Conservation (phyloP, 1,139 yeast genomes). For the Geotrichum europaeum region DNA sequence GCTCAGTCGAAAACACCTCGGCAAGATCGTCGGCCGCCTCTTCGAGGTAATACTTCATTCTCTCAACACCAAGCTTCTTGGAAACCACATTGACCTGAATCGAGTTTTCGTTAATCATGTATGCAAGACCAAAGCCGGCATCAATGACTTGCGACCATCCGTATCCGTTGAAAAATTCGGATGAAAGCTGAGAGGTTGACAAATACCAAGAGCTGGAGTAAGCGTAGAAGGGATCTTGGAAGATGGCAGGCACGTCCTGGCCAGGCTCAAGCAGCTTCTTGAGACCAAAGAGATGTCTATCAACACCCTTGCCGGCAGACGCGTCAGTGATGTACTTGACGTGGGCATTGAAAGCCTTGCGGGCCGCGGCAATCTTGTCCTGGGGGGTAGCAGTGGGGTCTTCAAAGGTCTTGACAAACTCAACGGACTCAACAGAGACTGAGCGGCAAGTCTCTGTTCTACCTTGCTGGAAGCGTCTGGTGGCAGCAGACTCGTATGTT, state of each 20-base stretch:
- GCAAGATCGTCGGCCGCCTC: conserved; percentile 80
- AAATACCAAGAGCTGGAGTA: conserved; percentile 83
- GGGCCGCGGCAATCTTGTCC: conserved; percentile 63
- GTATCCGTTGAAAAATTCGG: conserved; percentile 85
- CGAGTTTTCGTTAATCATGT: conserved; percentile 84
- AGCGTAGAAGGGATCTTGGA: conserved; percentile 65
- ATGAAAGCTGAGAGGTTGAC: conserved; percentile 84
- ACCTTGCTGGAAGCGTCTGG: conserved; percentile 82
- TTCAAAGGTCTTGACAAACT: conserved; percentile 73
- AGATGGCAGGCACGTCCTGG: conserved; percentile 63
- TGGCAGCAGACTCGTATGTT: conserved; percentile 94
- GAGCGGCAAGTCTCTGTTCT: conserved; percentile 95
- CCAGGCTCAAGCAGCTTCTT: conserved; percentile 61
- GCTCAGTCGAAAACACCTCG: conserved; percentile 47
- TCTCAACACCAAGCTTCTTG: conserved; percentile 63
- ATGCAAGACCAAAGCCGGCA: conserved; percentile 90
- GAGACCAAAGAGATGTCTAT: conserved; percentile 88
- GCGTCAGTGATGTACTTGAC: conserved; percentile 70
- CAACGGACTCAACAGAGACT: conserved; percentile 68
- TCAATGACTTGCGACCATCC: conserved; percentile 97
- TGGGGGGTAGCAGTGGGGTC: conserved; percentile 47
- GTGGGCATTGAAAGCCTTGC: conserved; percentile 71
- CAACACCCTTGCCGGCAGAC: conserved; percentile 83
- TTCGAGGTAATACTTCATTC: conserved; percentile 62
- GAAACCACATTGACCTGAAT: conserved; percentile 80